A percentile compares a stretch with the other conserved stretches of the same genome.
phyloP scores from a whole-genome alignment of 1,139 yeast genomes.

The Pneumocystis wakefieldiae region DNA sequence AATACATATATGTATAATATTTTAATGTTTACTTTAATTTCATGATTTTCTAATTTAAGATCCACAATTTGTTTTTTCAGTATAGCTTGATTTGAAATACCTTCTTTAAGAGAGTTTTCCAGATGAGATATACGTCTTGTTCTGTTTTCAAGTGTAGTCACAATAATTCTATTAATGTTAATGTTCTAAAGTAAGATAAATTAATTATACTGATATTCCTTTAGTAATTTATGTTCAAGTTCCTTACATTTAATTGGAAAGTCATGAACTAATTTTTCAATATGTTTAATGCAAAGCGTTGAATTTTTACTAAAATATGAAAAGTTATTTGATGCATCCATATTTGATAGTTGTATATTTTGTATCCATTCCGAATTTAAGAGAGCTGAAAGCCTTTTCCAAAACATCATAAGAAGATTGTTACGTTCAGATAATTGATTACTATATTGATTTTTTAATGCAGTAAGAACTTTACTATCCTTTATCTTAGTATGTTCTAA shows the following conservation, averaged over 20 bases:
- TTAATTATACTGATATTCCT: background rate
- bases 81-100: background rate
- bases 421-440: background rate
- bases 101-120: background rate
- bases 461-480: background rate
- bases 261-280: background rate
- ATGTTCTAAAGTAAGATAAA: background rate
- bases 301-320: background rate
- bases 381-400: background rate
- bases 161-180: background rate
- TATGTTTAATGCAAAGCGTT: background rate
- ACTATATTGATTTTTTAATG: background rate
- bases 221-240: background rate
- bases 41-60: background rate
- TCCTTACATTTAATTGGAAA: background rate
- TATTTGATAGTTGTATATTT: background rate
- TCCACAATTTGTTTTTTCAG: background rate
- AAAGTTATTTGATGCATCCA: background rate
- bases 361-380: background rate
- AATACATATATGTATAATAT: background rate
- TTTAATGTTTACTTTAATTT: background rate
- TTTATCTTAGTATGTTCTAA: background rate
- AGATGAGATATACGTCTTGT: background rate
- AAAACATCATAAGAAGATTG: background rate
- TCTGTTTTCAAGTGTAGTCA: background rate